phyloP scores from a whole-genome alignment of 352 stramenopile species.

The Plasmopara muralis region DNA sequence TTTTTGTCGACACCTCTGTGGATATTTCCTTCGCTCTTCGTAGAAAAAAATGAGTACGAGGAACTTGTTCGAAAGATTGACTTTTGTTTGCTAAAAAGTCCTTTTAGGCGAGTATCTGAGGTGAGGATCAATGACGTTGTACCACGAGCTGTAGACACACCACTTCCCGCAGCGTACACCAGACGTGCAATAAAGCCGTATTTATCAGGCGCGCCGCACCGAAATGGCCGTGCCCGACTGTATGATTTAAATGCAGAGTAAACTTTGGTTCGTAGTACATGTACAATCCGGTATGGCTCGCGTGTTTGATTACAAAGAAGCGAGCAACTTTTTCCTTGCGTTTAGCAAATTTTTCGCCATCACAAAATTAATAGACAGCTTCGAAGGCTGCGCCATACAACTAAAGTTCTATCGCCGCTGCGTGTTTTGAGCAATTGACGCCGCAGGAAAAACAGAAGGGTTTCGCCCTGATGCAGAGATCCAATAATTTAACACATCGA shows the following conservation, averaged over 20 bases:
- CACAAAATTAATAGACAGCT: too few species aligned
- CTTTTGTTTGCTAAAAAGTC: too few species aligned
- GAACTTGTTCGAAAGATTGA: too few species aligned
- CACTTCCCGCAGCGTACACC: conserved; percentile 22
- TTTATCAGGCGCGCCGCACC: conserved; percentile 12
- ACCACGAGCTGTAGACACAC: conserved; percentile 16
- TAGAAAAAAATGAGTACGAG: too few species aligned
- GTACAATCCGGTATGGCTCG: neutral
- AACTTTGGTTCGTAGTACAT: neutral
- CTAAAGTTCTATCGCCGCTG: neutral
- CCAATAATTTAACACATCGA: neutral
- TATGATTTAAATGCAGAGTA: neutral
- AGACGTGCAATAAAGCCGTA: conserved; percentile 21
- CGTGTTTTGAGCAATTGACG: neutral
- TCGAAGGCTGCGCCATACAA: neutral
- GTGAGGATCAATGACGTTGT: conserved; percentile 9
- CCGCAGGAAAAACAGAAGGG: neutral
- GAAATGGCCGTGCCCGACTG: conserved; percentile 11
- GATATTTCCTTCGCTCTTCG: too few species aligned
- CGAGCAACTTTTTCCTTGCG: too few species aligned
- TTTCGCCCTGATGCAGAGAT: neutral
- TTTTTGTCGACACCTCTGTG: too few species aligned
- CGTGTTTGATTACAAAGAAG: neutral
- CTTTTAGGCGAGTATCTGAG: too few species aligned
- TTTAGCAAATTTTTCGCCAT: too few species aligned